These are phyloP conservation scores for Lipomyces mesembrius DNA, from an alignment of 805 yeast genomes.

Conservation along the genomic window DNA sequence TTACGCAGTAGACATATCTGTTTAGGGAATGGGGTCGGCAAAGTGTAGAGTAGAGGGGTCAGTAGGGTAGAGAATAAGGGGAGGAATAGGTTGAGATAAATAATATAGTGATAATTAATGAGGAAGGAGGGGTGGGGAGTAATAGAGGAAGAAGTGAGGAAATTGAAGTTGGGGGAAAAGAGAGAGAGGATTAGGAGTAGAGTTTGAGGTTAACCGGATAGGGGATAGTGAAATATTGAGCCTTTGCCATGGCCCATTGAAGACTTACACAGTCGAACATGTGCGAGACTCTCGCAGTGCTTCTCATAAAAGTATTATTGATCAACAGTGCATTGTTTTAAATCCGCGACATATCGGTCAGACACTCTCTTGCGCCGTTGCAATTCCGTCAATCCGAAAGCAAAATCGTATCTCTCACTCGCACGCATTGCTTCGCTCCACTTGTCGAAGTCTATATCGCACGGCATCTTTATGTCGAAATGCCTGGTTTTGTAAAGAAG, in stretches of 20 bases:
- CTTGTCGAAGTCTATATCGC: conserved; percentile 1
- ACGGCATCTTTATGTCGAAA: not conserved
- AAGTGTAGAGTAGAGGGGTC: too few relatives aligned
- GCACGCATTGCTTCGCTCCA: not conserved
- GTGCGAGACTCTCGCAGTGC: not conserved
- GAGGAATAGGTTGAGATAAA: too few relatives aligned
- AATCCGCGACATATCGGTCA: conserved; percentile 1
- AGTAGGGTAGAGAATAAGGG: too few relatives aligned
- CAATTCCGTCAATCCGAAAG: not conserved
- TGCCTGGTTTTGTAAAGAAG: not conserved
- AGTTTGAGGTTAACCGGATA: too few relatives aligned
- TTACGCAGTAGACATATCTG: not conserved
- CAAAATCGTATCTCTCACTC: not conserved
- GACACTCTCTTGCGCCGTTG: not conserved
- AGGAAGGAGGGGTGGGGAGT: too few relatives aligned
- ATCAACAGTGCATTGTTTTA: not conserved
- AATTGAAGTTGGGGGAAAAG: too few relatives aligned
- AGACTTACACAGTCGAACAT: too few relatives aligned
- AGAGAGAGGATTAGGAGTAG: too few relatives aligned
- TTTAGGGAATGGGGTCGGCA: not conserved
- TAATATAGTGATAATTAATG: too few relatives aligned
- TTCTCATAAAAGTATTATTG: not conserved
- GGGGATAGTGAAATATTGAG: too few relatives aligned
- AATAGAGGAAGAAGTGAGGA: too few relatives aligned
- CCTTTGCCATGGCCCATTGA: too few relatives aligned